Evolutionary conservation across 768 basidiomycete genomes (phyloP).

Genomic region (Neoboletus subvelutipes): DNA sequence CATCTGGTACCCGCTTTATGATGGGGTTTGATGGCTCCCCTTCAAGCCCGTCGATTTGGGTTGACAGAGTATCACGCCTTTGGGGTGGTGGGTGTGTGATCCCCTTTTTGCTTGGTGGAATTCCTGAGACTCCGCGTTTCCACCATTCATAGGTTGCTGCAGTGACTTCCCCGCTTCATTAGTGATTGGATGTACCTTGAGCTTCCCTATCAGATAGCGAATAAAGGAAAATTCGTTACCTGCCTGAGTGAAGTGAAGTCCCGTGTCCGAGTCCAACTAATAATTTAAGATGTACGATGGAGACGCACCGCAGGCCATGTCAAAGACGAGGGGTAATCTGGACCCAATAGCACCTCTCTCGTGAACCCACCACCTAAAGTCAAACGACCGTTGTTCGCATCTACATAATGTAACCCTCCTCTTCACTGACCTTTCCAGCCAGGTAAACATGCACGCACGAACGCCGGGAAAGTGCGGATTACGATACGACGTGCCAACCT

Average conservation of each 20-base stretch:
- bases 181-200: background rate
- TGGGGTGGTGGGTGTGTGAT: background rate
- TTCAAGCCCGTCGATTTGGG: background rate
- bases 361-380: constrained; percentile 26
- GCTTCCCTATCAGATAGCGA: constrained; percentile 27
- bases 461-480: constrained; percentile 74
- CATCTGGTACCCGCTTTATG: constrained; percentile 12
- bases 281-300: background rate
- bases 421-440: constrained; percentile 47
- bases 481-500: constrained; percentile 66
- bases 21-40: background rate
- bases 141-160: constrained; percentile 62
- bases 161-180: constrained; percentile 61
- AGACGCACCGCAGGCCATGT: constrained; percentile 31
- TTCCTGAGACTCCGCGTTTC: constrained; percentile 34
- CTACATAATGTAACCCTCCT: background rate
- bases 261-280: background rate
- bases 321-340: constrained; percentile 25
- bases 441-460: constrained; percentile 50
- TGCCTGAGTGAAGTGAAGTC: constrained; percentile 16
- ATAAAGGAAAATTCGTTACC: constrained; percentile 13
- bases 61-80: background rate
- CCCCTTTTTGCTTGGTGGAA: constrained; percentile 16
- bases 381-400: constrained; percentile 15
- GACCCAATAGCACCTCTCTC: constrained; percentile 12